phyloP scores from a whole-genome alignment of 495 filamentous ascomycete genomes.

The Ramalina intermedia region DNA sequence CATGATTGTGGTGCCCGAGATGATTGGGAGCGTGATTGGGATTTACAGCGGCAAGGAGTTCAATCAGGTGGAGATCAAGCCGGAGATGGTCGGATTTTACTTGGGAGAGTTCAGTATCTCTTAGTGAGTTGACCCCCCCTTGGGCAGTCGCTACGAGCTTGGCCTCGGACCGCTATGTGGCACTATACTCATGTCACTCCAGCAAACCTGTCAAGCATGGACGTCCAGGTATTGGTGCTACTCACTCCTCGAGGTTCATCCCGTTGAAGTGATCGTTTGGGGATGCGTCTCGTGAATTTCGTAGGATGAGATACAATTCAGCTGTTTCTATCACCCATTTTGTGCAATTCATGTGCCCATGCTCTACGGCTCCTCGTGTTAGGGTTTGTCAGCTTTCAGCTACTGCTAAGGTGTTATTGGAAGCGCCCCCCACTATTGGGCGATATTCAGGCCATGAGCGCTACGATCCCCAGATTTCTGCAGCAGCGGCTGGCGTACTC shows the following conservation, averaged over 20 bases:
- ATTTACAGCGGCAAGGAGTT: slow-evolving; percentile 99
- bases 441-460: too few relatives aligned
- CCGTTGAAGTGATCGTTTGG: slow-evolving; percentile 65
- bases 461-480: too few relatives aligned
- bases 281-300: too few relatives aligned
- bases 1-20: slow-evolving; percentile 98
- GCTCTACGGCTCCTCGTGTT: too few relatives aligned
- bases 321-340: too few relatives aligned
- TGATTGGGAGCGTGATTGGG: slow-evolving; percentile 95
- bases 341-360: too few relatives aligned
- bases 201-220: slow-evolving; percentile 99
- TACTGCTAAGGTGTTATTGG: too few relatives aligned
- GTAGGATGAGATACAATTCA: too few relatives aligned
- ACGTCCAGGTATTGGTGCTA: slow-evolving; percentile 99
- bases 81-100: slow-evolving; percentile 99
- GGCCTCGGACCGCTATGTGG: not conserved
- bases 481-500: too few relatives aligned
- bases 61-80: slow-evolving; percentile 99
- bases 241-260: slow-evolving; percentile 99
- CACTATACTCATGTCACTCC: slow-evolving; percentile 25
- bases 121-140: slow-evolving; percentile 70
- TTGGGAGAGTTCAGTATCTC: slow-evolving; percentile 97
- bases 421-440: too few relatives aligned
- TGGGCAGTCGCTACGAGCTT: not conserved
- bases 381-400: too few relatives aligned